These are phyloP conservation scores for Populus pruinosa DNA, from an alignment of 345 rosid species.

Conservation along the genomic window DNA sequence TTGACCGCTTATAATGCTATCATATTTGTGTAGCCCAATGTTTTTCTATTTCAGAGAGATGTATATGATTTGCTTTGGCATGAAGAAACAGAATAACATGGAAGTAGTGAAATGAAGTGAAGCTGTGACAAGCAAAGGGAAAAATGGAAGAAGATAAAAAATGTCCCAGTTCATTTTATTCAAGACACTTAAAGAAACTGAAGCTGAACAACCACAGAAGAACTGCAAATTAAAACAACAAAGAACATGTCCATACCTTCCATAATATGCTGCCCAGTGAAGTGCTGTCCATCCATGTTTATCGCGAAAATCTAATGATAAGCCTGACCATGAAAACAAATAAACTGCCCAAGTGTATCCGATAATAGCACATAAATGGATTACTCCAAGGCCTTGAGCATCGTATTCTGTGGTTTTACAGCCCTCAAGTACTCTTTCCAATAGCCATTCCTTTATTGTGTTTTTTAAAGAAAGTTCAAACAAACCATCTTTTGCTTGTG, in stretches of 20 bases:
- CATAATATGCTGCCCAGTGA: constrained; percentile 94
- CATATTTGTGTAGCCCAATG: not conserved
- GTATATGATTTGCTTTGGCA: not conserved
- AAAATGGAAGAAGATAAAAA: not conserved
- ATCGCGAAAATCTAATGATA: constrained; percentile 81
- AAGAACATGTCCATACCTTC: constrained; percentile 46
- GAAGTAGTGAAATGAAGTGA: not conserved
- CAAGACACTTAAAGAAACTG: not conserved
- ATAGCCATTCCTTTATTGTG: constrained; percentile 77
- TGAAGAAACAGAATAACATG: not conserved
- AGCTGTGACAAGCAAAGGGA: not conserved
- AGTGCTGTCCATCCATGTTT: constrained; percentile 97
- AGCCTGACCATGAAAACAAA: constrained; percentile 68
- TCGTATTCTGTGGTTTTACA: constrained; percentile 58
- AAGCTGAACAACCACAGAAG: not conserved
- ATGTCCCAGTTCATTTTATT: not conserved
- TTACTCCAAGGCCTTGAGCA: constrained; percentile 73
- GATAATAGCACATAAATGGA: constrained; percentile 85
- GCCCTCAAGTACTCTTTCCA: constrained; percentile 73
- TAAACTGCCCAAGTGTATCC: constrained; percentile 84
- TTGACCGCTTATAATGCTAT: not conserved
- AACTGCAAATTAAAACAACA: not conserved
- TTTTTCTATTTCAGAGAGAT: not conserved
- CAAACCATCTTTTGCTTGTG: constrained; percentile 61
- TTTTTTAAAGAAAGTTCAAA: constrained; percentile 71